phyloP scores from a whole-genome alignment of 768 basidiomycete species.

The Clavaria fumosa region DNA sequence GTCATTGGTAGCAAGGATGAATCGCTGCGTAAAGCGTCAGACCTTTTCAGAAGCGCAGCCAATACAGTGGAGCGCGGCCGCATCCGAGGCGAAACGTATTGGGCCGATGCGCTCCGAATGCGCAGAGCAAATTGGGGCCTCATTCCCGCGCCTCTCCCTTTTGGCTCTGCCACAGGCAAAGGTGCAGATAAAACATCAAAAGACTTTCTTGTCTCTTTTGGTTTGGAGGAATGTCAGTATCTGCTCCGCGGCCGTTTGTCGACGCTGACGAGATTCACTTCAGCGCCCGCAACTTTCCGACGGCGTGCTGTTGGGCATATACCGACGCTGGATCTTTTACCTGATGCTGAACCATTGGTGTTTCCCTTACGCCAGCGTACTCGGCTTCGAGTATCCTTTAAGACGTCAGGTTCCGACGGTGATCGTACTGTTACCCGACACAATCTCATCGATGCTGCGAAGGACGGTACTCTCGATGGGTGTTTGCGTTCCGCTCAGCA shows the following conservation, averaged over 20 bases:
- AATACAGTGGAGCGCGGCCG: conserved; percentile 51
- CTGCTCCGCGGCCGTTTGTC: background rate
- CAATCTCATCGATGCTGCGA: conserved; percentile 21
- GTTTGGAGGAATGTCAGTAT: conserved; percentile 64
- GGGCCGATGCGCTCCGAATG: conserved; percentile 69
- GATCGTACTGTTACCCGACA: conserved; percentile 18
- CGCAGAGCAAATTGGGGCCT: conserved; percentile 68
- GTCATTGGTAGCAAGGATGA: conserved; percentile 70
- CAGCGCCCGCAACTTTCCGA: conserved; percentile 51
- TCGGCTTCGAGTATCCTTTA: conserved; percentile 46
- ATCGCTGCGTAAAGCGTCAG: conserved; percentile 57
- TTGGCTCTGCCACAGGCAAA: conserved; percentile 54
- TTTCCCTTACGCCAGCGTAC: conserved; percentile 53
- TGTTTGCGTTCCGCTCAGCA: conserved; percentile 44
- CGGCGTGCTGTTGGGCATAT: conserved; percentile 58
- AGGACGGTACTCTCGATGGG: conserved; percentile 29
- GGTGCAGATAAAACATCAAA: conserved; percentile 68
- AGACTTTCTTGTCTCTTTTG: conserved; percentile 69
- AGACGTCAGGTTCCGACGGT: conserved; percentile 21
- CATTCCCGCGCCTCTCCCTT: conserved; percentile 62
- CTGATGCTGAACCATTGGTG: conserved; percentile 30
- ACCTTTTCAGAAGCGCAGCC: conserved; percentile 55
- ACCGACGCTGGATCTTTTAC: conserved; percentile 30
- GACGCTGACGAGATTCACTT: conserved; percentile 1
- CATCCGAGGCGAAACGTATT: conserved; percentile 54